Evolutionary conservation across 2,329 filamentous ascomycete species (phyloP), one percentile per base, ranked within the genome.

Genomic region (Hypoxylon sp.): DNA sequence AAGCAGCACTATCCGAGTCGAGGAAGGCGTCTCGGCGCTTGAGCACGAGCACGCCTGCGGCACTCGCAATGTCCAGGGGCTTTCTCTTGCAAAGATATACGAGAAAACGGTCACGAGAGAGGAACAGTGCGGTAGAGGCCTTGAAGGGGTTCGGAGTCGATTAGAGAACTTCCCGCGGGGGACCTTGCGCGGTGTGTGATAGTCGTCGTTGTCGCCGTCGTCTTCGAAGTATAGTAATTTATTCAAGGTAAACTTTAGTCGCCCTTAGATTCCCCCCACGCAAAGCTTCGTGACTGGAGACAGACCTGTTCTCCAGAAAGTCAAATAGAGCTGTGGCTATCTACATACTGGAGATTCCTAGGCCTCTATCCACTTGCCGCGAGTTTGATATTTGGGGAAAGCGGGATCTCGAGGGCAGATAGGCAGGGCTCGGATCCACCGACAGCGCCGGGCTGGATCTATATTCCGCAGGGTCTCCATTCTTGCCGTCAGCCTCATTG

Each of bases 371-470:
- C 54, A 58, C 58, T 58, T 49, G 50, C 54, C 45, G 50, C 48
- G 50, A 51, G 52, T 52, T 63, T 63, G 63, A 54, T 54, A 53
- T 53, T 55, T 59, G 57, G 57, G 54, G 60, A 59, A 61, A 61
- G 63, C 55, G 57, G 63, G 63, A 60, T 65, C 57, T 58, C 55
- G 43, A 52, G 43, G n/a, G 40, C 55, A 59, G 52, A 52, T 23
- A 38, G 42, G 47, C 55, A 56, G 55, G 47, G 47, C 31, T 52
- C 29, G 55, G 57, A 59, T 59, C 61, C 61, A 64, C 61, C 47
- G 42, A 26, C 24, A 20, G 47, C 45, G 50, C 45, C 43, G 33
- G 11, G 38, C 11, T 57, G 59, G 40, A 62, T 26, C 55, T 54
- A 54, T 35, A 37, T 41, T 47, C 29, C 56, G 17, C 41, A 58